Conservation (phyloP, 1,284 basidiomycete genomes). For the Ganoderma resinaceum region DNA sequence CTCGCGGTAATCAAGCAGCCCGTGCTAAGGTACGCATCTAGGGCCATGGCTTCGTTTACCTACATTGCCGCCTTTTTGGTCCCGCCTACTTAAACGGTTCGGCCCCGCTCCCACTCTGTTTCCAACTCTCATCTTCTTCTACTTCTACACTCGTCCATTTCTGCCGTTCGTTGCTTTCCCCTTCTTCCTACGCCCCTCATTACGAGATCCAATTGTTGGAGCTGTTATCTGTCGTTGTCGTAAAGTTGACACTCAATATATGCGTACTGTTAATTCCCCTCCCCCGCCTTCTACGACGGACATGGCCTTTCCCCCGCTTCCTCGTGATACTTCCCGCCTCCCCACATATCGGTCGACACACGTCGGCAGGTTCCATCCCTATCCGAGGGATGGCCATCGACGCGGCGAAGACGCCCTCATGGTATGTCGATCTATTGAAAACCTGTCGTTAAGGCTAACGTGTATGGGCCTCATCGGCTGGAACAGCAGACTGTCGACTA, state of each 20-base stretch:
- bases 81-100: background rate
- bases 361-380: constrained; percentile 28
- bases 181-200: background rate
- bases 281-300: background rate
- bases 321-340: constrained; percentile 17
- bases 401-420: constrained; percentile 24
- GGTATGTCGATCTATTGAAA: constrained; percentile 32
- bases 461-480: background rate
- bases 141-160: background rate
- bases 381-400: constrained; percentile 22
- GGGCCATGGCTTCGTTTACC: constrained; percentile 3
- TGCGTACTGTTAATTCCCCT: background rate
- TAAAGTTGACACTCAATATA: constrained; percentile 2
- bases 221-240: background rate
- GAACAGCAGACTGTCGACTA: constrained; percentile 1
- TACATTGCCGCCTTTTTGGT: background rate
- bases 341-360: constrained; percentile 29
- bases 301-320: constrained; percentile 3
- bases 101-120: background rate
- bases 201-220: background rate
- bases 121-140: background rate
- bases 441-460: background rate
- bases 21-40: background rate
- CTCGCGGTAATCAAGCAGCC: background rate
- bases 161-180: background rate